phyloP scores from a whole-genome alignment of 2,329 filamentous ascomycete species.

The Colletotrichum sp. region DNA sequence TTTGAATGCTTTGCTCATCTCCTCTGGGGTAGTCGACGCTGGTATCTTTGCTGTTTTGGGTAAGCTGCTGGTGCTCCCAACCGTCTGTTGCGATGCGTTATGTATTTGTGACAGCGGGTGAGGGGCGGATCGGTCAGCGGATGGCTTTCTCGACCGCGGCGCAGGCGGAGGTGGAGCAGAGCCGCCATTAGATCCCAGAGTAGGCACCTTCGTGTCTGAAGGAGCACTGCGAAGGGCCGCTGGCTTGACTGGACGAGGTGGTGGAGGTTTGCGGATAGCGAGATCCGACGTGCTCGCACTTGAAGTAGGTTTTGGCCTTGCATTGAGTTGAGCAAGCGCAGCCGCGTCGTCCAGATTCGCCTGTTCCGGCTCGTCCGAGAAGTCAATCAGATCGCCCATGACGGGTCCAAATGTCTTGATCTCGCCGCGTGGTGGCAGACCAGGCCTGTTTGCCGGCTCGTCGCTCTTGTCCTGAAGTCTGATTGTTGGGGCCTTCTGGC shows the following conservation, averaged over 20 bases:
- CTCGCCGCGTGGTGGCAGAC: slow-evolving; percentile 33
- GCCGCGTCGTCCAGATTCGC: slow-evolving; percentile 37
- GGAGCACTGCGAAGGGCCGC: slow-evolving; percentile 54
- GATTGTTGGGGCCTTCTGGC: slow-evolving; percentile 29
- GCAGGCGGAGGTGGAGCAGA: slow-evolving; percentile 31
- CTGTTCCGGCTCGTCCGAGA: slow-evolving; percentile 57
- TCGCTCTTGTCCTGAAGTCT: slow-evolving; percentile 21
- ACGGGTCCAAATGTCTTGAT: slow-evolving; percentile 37
- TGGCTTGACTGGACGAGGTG: slow-evolving; percentile 63
- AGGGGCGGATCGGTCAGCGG: slow-evolving; percentile 27
- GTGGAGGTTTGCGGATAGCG: slow-evolving; percentile 28
- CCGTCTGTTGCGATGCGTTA: slow-evolving; percentile 40
- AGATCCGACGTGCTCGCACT: slow-evolving; percentile 31
- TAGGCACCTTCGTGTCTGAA: slow-evolving; percentile 30
- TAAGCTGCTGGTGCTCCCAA: slow-evolving; percentile 24
- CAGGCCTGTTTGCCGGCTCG: slow-evolving; percentile 29
- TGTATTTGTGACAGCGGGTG: slow-evolving; percentile 48
- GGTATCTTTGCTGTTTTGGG: slow-evolving; percentile 4
- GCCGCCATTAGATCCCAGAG: not conserved
- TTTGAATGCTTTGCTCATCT: slow-evolving; percentile 12
- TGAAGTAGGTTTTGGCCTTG: slow-evolving; percentile 20
- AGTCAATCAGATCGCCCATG: slow-evolving; percentile 67
- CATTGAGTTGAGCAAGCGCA: slow-evolving; percentile 33
- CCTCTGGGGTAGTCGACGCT: not conserved
- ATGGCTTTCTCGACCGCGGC: slow-evolving; percentile 39